phyloP scores from a whole-genome alignment of 1,284 basidiomycete species.

The Ganoderma multipileum region DNA sequence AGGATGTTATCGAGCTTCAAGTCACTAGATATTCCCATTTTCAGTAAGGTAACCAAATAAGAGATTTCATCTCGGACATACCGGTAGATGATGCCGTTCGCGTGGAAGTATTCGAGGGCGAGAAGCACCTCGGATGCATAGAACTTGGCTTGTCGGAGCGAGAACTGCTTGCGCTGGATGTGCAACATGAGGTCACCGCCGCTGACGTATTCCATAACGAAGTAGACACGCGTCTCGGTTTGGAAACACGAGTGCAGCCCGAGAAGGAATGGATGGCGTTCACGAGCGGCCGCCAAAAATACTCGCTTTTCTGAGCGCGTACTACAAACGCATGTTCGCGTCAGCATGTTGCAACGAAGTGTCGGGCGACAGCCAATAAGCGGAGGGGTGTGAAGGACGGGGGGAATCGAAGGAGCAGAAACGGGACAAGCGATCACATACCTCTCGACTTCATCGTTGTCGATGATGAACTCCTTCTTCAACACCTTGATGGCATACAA shows the following conservation, averaged over 20 bases:
- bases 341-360: background rate
- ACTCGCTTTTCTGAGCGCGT: slow-evolving; percentile 99
- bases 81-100: slow-evolving; percentile 95
- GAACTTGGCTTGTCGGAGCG: slow-evolving; percentile 90
- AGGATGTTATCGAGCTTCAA: slow-evolving; percentile 99
- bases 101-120: slow-evolving; percentile 98
- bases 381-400: no score
- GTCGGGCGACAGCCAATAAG: background rate
- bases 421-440: slow-evolving; percentile 42
- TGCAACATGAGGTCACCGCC: slow-evolving; percentile 86
- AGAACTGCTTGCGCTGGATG: slow-evolving; percentile 85
- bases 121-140: slow-evolving; percentile 98
- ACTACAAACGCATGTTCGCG: slow-evolving; percentile 50
- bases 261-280: slow-evolving; percentile 97
- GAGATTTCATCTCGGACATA: slow-evolving; percentile 44
- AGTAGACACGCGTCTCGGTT: slow-evolving; percentile 95
- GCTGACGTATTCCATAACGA: slow-evolving; percentile 83
- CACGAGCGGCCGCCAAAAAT: slow-evolving; percentile 94
- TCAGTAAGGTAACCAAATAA: background rate
- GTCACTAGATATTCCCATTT: slow-evolving; percentile 62
- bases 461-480: slow-evolving; percentile 99
- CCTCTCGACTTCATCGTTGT: slow-evolving; percentile 99
- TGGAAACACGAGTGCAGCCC: slow-evolving; percentile 99
- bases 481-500: slow-evolving; percentile 99
- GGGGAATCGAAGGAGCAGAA: no score